Evolutionary conservation across 192 early-diverging fungal species (phyloP), one percentile per base, ranked within the genome.

Genomic region (Ambispora gerdemannii): DNA sequence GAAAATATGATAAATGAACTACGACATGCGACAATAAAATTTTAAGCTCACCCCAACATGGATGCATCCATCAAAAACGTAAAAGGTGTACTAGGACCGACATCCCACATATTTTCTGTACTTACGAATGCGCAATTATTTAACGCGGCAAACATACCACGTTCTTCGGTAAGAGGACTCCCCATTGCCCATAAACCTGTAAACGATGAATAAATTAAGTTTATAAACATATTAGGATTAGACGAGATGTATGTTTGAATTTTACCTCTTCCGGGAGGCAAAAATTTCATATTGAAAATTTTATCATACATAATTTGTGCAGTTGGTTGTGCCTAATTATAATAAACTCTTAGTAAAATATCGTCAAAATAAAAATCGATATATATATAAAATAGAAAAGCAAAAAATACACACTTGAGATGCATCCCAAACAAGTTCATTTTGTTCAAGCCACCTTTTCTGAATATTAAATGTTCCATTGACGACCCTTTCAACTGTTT

Each of bases 91-190:
- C 75, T 43, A 11, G 34, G 31, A 6, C 61, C 17, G 25, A 22
- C 52, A 43, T 81, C 79, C 79, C 79, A 78, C 81, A 82, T 82
- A n/a, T 43, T 56, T 25, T 70, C 60, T n/a, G 81, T 82, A 27
- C 75, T 75, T 11, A 82, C 79, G 72, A 82, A 82, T 0, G 81
- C 81, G 47, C 81, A 82, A 71, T 81, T 82, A 62, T 82, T 82
- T 25, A 82, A 70, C 0, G 81, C 79, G 3, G 81, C 76, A 67
- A 67, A 82, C 68, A 82, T 31, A 13, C 32, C 25, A 24, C 79
- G 74, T 50, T 79, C 76, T 52, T 82, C 81, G 13, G 81, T 82
- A 20, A 82, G 50, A 3, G 79, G 70, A 32, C 71, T 74, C 10
- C 81, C 81, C 81, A 82, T 82, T 22, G 81, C 81, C 81, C 81